Evolutionary conservation across 768 basidiomycete species (phyloP).

Genomic region (Termitomyces sp.): DNA sequence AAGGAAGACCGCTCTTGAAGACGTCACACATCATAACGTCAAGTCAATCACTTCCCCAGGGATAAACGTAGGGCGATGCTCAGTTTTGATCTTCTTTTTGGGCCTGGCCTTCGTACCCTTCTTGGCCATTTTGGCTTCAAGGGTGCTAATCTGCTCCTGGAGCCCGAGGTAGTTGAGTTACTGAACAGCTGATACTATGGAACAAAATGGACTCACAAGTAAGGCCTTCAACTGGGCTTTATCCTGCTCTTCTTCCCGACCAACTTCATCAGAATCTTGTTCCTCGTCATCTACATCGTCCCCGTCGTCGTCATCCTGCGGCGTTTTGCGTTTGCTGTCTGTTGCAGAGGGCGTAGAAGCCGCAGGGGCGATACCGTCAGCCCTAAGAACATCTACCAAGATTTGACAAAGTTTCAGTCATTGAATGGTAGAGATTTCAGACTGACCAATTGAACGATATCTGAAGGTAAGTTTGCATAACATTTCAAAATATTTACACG

Average conservation of each 20-base stretch:
- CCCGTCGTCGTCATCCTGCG: no score
- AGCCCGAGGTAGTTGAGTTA: neutral
- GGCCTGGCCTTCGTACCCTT: slow-evolving; percentile 7
- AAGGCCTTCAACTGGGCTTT: neutral
- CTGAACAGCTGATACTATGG: neutral
- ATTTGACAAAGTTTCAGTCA: neutral
- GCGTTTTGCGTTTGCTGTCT: no score
- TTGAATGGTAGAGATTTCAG: neutral
- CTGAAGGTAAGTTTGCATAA: slow-evolving; percentile 6
- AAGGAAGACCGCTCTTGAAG: neutral
- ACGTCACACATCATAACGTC: slow-evolving; percentile 7
- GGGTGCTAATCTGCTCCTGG: neutral
- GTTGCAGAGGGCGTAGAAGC: neutral
- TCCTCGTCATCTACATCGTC: neutral
- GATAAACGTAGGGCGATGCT: slow-evolving; percentile 1
- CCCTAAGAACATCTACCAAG: slow-evolving; percentile 10
- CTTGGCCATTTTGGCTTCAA: slow-evolving; percentile 15
- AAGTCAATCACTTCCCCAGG: slow-evolving; percentile 20
- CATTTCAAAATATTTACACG: neutral
- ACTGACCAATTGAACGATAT: slow-evolving; percentile 18
- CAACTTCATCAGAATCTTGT: neutral
- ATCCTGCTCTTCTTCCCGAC: neutral
- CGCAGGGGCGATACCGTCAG: slow-evolving; percentile 8
- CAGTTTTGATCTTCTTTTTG: slow-evolving; percentile 5
- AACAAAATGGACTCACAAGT: neutral